Evolutionary conservation across 2,329 filamentous ascomycete species (phyloP).

Genomic region (Ophiostoma quercus): DNA sequence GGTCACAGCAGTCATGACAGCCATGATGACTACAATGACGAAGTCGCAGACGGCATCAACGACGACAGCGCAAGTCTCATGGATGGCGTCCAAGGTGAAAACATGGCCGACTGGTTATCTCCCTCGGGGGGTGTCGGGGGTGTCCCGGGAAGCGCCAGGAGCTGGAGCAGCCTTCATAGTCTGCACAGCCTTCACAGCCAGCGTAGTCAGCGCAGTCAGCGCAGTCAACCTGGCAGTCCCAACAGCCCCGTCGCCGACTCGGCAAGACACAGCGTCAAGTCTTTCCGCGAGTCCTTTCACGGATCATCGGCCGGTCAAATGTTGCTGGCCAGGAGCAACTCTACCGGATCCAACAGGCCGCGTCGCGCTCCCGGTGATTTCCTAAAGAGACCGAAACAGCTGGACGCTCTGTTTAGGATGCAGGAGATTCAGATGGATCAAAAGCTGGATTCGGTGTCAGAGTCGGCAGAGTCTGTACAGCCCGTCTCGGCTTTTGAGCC

Average conservation of each 20-base stretch:
- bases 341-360: background rate
- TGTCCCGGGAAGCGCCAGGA: background rate
- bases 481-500: background rate
- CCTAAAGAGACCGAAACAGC: background rate
- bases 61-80: background rate
- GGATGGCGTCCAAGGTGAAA: background rate
- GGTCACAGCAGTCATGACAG: background rate
- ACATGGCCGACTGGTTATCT: background rate
- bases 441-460: background rate
- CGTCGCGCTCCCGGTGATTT: background rate
- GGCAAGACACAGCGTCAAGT: background rate
- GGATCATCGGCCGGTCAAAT: background rate
- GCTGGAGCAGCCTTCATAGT: background rate
- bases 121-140: background rate
- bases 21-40: background rate
- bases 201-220: too few relatives aligned
- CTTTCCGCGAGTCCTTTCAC: background rate
- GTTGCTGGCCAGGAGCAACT: background rate
- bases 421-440: background rate
- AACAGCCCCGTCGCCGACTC: background rate
- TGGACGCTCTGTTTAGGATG: background rate
- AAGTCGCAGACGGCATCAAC: background rate
- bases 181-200: background rate
- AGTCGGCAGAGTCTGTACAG: background rate
- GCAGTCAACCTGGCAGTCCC: background rate